These are phyloP conservation scores for Metarhizium robertsii DNA, from an alignment of 2,329 filamentous ascomycete genomes.

Conservation along the genomic window DNA sequence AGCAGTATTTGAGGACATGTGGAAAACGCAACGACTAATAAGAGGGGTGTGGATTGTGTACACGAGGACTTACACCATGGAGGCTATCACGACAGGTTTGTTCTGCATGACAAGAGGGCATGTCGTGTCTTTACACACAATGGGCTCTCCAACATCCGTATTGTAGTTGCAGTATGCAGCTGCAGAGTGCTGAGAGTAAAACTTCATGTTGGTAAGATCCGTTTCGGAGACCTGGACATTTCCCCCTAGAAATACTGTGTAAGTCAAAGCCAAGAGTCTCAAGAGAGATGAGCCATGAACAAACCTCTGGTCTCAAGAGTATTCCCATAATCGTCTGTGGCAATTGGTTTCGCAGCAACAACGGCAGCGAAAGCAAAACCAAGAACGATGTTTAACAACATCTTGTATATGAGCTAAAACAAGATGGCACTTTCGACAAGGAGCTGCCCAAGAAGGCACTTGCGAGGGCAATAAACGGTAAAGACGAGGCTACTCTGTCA, in stretches of 20 bases:
- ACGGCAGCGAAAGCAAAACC: conserved; percentile 16
- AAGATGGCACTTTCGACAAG: background rate
- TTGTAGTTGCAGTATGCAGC: conserved; percentile 46
- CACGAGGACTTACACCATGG: conserved; percentile 25
- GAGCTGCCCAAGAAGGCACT: background rate
- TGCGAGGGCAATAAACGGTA: background rate
- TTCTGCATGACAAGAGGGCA: conserved; percentile 36
- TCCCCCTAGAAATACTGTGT: background rate
- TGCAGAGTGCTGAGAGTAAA: conserved; percentile 42
- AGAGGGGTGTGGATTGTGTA: background rate
- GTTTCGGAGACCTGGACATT: conserved; percentile 15
- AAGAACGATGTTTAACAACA: conserved; percentile 17
- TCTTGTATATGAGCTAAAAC: conserved; percentile 1
- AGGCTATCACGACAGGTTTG: conserved; percentile 32
- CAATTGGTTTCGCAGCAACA: conserved; percentile 16
- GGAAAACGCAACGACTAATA: background rate
- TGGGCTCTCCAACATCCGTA: conserved; percentile 22
- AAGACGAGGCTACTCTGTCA: background rate
- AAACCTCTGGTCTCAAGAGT: conserved; percentile 25
- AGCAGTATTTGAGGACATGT: background rate
- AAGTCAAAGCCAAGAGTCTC: background rate
- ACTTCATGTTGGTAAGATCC: conserved; percentile 31
- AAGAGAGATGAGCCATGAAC: conserved; percentile 3
- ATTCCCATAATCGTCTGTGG: conserved; percentile 15
- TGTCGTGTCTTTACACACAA: conserved; percentile 32